These are phyloP conservation scores for Hypoxylon sp. DNA, from an alignment of 2,329 filamentous ascomycete species.

Conservation along the genomic window DNA sequence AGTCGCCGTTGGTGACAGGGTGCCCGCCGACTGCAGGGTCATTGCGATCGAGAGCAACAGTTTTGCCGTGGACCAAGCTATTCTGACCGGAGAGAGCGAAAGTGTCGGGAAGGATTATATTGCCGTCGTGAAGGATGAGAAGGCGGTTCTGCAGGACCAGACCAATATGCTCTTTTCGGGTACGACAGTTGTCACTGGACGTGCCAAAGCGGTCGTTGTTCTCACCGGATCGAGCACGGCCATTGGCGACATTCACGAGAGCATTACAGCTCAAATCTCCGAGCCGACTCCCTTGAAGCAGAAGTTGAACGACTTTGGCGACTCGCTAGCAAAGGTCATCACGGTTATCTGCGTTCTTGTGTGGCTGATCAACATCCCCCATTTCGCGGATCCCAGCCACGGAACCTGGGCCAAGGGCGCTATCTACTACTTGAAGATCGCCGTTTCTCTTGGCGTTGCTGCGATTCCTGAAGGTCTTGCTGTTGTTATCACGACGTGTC, in stretches of 20 bases:
- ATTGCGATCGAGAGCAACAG: constrained; percentile 94
- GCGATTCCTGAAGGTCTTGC: constrained; percentile 97
- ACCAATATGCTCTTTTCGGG: constrained; percentile 98
- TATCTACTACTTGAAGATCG: constrained; percentile 99
- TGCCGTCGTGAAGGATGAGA: constrained; percentile 73
- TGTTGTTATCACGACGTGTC: constrained; percentile 98
- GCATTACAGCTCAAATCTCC: constrained; percentile 96
- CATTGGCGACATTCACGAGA: constrained; percentile 98
- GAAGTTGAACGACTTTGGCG: constrained; percentile 98
- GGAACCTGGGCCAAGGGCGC: constrained; percentile 95
- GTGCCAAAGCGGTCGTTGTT: constrained; percentile 89
- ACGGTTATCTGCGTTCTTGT: constrained; percentile 95
- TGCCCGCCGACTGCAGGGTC: constrained; percentile 93
- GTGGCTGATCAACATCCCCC: constrained; percentile 97
- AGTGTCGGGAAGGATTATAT: constrained; percentile 86
- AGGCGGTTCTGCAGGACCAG: constrained; percentile 96
- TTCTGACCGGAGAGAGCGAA: constrained; percentile 96
- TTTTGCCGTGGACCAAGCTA: constrained; percentile 95
- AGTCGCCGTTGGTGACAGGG: constrained; percentile 87
- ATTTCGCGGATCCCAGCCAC: constrained; percentile 94
- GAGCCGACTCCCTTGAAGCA: constrained; percentile 97
- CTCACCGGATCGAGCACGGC: constrained; percentile 89
- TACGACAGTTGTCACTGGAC: constrained; percentile 94
- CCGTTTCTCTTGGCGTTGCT: constrained; percentile 95
- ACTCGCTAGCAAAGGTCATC: constrained; percentile 95